A percentile compares a stretch with the other conserved stretches of the same genome.
Conservation (phyloP, 1,139 yeast species). For the Magnusiomyces sp. region DNA sequence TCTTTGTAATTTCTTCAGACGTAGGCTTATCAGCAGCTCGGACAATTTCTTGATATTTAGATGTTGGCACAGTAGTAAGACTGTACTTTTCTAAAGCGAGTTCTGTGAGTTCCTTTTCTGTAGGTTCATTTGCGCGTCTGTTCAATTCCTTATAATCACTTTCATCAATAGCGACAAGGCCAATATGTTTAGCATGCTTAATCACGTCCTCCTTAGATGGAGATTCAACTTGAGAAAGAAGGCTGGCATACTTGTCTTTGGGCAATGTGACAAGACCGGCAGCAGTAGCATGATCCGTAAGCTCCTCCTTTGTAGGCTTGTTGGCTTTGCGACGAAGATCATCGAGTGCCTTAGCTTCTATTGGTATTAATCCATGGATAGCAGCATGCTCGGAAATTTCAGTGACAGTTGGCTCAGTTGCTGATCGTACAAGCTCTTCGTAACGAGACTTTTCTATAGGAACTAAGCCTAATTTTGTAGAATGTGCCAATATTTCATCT, state of each 20-base stretch:
- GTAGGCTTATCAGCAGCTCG: conserved; percentile 15
- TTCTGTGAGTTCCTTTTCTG: conserved; percentile 7
- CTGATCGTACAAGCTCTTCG: conserved; percentile 19
- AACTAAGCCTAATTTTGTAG: conserved; percentile 24
- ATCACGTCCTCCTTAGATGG: conserved; percentile 15
- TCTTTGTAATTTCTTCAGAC: conserved; percentile 14
- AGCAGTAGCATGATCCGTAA: conserved; percentile 9
- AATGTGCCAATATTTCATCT: conserved; percentile 27
- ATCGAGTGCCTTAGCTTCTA: conserved; percentile 23
- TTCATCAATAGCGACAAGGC: conserved; percentile 40
- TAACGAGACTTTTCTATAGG: conserved; percentile 30
- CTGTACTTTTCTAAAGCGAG: conserved; percentile 16
- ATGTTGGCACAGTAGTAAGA: conserved; percentile 10
- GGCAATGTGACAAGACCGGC: conserved; percentile 8
- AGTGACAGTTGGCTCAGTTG: conserved; percentile 18
- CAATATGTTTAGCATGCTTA: conserved; percentile 18
- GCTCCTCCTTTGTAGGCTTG: conserved; percentile 13
- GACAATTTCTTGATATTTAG: conserved; percentile 9
- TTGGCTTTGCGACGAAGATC: conserved; percentile 11
- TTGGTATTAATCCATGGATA: conserved; percentile 30
- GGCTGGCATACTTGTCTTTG: conserved; percentile 11
- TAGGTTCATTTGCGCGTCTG: conserved; percentile 7
- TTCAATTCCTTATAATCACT: conserved; percentile 12
- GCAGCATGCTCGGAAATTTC: conserved; percentile 18
- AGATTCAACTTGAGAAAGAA: conserved; percentile 18